Evolutionary conservation across 2,329 filamentous ascomycete species (phyloP), one percentile per base, ranked within the genome.

Genomic region (Xylariales sp.): DNA sequence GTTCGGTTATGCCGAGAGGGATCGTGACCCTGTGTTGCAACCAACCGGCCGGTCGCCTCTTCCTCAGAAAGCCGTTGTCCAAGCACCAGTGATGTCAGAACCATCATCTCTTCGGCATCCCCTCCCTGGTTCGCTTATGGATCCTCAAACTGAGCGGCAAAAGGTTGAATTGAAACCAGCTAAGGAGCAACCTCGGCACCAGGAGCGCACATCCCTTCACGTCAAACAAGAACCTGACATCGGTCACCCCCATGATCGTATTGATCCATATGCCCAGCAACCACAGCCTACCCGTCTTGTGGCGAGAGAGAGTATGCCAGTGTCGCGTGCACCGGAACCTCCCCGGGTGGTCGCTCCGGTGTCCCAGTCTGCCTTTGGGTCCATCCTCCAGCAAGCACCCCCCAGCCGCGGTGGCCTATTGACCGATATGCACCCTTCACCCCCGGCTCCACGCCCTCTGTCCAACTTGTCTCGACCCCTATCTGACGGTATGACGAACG

Each of bases 191-290:
- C 35, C 45, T 31, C 55, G 56, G 12, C 56, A 54, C 28, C 49
- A 50, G 35, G 53, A 57, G 24, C 52, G 54, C n/a, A 49, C 43
- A 32, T 53, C 51, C 8, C 43, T 60, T 36, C 61, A 60, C 19
- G 61, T 75, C 33, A 76, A 76, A 53, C 70, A 74, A 45, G 74
- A 77, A 46, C 65, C 65, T 4, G 72, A 76, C 32, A 47, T 63
- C 30, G 52, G 54, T n/a, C 63, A 62, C 40, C 69, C 65, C 25
- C 70, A 38, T 20, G 18, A 27, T 31, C 27, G 35, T 19, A 29
- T 67, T 41, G 72, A 76, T 27, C 56, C 61, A 0, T 74, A 66
- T 38, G 54, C 59, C 14, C 59, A 65, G 37, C 63, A 49, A 19
- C 43, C 61, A 14, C 62, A 61, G 28, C 65, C 67, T 18, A 60